phyloP scores from a whole-genome alignment of 2,329 filamentous ascomycete genomes.

The Talaromyces sp. region DNA sequence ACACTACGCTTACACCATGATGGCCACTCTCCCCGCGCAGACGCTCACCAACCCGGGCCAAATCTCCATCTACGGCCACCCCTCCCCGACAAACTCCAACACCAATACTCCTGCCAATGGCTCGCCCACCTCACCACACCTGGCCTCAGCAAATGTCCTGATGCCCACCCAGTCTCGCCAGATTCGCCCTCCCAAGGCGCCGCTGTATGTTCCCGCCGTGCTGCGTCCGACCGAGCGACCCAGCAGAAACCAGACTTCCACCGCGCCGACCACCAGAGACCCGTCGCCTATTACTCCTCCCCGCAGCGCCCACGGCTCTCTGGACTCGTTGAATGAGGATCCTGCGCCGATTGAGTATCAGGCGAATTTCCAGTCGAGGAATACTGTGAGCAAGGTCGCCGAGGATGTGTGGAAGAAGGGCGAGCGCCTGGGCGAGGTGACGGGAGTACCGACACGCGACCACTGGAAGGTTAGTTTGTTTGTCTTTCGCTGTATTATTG shows the following conservation, averaged over 20 bases:
- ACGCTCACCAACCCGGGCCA: slow-evolving; percentile 26
- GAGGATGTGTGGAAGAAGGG: slow-evolving; percentile 54
- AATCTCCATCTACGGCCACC: slow-evolving; percentile 39
- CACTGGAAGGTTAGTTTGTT: slow-evolving; percentile 61
- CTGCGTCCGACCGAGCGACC: slow-evolving; percentile 57
- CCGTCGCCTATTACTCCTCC: slow-evolving; percentile 48
- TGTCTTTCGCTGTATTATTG: neutral
- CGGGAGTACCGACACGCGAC: slow-evolving; percentile 58
- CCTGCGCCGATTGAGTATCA: slow-evolving; percentile 35
- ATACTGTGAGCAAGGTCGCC: slow-evolving; percentile 46
- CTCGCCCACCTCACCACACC: slow-evolving; percentile 52
- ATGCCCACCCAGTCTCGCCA: slow-evolving; percentile 51
- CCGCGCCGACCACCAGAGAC: slow-evolving; percentile 25
- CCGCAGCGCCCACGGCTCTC: slow-evolving; percentile 54
- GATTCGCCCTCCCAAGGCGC: slow-evolving; percentile 58
- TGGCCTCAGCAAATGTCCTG: slow-evolving; percentile 34
- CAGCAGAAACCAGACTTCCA: neutral
- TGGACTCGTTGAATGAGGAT: slow-evolving; percentile 46
- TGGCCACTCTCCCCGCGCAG: slow-evolving; percentile 22
- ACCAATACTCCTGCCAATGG: slow-evolving; percentile 53
- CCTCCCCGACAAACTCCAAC: slow-evolving; percentile 46
- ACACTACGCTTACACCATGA: neutral
- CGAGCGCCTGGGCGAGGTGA: slow-evolving; percentile 54
- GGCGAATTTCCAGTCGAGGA: slow-evolving; percentile 40
- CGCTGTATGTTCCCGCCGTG: slow-evolving; percentile 62